Conservation (phyloP, 2,329 filamentous ascomycete genomes). For the Nemania sp. region DNA sequence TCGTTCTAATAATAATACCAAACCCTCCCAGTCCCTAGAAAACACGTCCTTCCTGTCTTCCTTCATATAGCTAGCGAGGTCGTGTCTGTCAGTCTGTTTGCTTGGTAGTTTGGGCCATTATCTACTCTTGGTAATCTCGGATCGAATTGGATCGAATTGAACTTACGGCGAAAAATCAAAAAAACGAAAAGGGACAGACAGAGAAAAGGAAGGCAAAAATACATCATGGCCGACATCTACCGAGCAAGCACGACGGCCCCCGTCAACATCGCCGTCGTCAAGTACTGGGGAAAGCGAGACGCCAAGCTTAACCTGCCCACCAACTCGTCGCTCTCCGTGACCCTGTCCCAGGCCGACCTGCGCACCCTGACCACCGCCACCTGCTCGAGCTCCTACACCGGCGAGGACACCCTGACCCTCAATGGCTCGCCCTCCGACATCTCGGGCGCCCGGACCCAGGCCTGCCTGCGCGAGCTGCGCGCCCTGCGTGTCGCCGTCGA, state of each 20-base stretch:
- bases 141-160: too few species aligned
- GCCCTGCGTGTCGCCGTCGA: conserved; percentile 82
- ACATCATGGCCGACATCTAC: conserved; percentile 72
- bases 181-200: neutral
- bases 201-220: neutral
- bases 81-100: neutral
- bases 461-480: conserved; percentile 90
- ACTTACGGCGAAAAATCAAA: neutral
- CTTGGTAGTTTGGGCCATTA: too few species aligned
- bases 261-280: conserved; percentile 98
- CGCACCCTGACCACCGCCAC: conserved; percentile 96
- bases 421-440: conserved; percentile 88
- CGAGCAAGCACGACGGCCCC: conserved; percentile 95
- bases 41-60: conserved; percentile 3
- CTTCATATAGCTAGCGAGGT: neutral
- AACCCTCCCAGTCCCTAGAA: conserved; percentile 1
- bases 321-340: conserved; percentile 97
- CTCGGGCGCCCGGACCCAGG: conserved; percentile 88
- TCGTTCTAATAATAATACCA: conserved; percentile 28
- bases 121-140: too few species aligned
- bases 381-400: conserved; percentile 78
- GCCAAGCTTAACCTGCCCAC: conserved; percentile 94
- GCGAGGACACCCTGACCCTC: conserved; percentile 79
- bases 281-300: conserved; percentile 99
- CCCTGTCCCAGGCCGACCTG: conserved; percentile 91